Evolutionary conservation across 805 yeast genomes (phyloP).

Genomic region (Saturnispora quitensis): DNA sequence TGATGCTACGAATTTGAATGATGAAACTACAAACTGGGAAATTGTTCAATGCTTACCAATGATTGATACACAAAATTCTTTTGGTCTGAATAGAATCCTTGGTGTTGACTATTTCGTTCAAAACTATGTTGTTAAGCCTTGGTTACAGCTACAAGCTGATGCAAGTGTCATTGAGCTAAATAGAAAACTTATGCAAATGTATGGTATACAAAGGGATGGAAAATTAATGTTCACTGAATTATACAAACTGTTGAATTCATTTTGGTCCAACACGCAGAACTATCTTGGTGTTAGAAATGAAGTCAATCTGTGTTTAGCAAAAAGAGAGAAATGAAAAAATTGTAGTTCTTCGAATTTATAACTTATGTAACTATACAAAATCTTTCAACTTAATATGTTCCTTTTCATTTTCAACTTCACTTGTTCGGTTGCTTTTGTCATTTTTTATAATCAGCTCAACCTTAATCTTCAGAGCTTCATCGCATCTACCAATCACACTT

Average conservation of each 20-base stretch:
- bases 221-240: conserved; percentile 9
- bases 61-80: conserved; percentile 44
- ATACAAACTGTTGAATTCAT: background rate
- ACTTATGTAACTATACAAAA: conserved; percentile 27
- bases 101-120: background rate
- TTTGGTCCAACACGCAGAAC: background rate
- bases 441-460: conserved; percentile 37
- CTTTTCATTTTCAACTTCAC: conserved; percentile 15
- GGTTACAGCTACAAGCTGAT: conserved; percentile 12
- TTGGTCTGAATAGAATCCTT: conserved; percentile 32
- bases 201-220: conserved; percentile 11
- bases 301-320: conserved; percentile 12
- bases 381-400: conserved; percentile 43
- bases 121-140: conserved; percentile 6
- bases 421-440: conserved; percentile 14
- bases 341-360: background rate
- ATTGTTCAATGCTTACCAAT: conserved; percentile 38
- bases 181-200: conserved; percentile 16
- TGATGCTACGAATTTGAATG: conserved; percentile 13
- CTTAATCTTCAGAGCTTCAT: conserved; percentile 31
- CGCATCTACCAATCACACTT: conserved; percentile 31
- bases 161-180: conserved; percentile 13
- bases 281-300: conserved; percentile 8
- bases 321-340: conserved; percentile 1
- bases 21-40: conserved; percentile 35